Base-by-base conservation (phyloP, 1,139 yeast genomes). In the Sugiyamaella castrensis region DNA sequence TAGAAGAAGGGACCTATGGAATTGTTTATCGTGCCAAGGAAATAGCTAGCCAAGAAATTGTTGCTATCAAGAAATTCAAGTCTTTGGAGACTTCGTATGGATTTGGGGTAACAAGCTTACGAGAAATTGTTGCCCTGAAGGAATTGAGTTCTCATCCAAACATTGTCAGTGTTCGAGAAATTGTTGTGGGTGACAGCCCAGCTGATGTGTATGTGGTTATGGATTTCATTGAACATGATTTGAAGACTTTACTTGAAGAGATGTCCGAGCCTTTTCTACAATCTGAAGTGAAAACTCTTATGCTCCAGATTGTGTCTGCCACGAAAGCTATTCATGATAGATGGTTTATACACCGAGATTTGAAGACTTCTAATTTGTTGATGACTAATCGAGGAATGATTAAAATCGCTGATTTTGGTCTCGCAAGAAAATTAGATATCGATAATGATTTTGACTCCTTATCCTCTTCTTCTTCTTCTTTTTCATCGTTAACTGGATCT, bases 31-130 rank as follows among this genome's bases (percentile, higher is more conserved):
- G 70, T 72, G 87, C 84, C 6, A 68, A 67, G 40, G 79, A 81
- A 53, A 64, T 68, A 26, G 60, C 70, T 4, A 79, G 84, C 0
- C 72, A 74, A 6, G 80, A 77, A 48, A 65, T 69, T 53, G 84
- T 81, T 24, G 88, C 87, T 1, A 67, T 82, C 58, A 82, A 82
- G 57, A 74, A 74, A 58, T 67, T 82, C 43, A 66, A 85, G 53
- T 66, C 80, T 54, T 65, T 75, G 8, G 84, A 79, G 57, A 66
- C 79, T 37, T 82, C 50, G 9, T 46, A 80, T 55, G 87, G 87
- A 9, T 85, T 88, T 62, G 95, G 96, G 0, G 79, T 88, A 3
- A 87, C 96, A 0, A 92, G 95, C 13, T 78, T 87, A 69, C 73
- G 96, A 55, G 96, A 89, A 63, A 85, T 87, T 46, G 77, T 83